A percentile compares a stretch with the other conserved stretches of the same genome.
Evolutionary conservation across 306 rosid species (phyloP).

Genomic region (Casuarina equisetifolia): DNA sequence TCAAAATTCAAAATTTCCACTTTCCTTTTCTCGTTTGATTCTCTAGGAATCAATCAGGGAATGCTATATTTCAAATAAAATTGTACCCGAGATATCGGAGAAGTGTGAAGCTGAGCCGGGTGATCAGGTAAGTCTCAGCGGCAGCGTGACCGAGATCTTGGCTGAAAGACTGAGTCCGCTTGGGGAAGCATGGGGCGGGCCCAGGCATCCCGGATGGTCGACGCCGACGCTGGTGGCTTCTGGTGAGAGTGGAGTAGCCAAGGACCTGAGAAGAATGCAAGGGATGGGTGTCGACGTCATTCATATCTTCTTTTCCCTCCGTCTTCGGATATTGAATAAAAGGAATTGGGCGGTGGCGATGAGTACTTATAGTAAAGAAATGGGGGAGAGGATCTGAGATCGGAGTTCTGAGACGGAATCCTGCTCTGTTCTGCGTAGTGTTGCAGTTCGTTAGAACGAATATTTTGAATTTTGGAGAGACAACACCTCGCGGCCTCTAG

Average conservation of each 20-base stretch:
- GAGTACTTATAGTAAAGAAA: background rate
- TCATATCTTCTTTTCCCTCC: background rate
- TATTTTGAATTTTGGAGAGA: background rate
- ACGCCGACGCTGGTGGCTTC: background rate
- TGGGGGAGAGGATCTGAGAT: background rate
- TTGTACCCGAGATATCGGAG: constrained; percentile 2
- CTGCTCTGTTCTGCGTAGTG: background rate
- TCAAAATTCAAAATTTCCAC: background rate
- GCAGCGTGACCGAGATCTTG: background rate
- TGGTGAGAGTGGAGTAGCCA: background rate
- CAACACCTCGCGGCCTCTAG: background rate
- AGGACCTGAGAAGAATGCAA: background rate
- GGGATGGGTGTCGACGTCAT: background rate
- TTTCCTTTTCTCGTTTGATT: background rate
- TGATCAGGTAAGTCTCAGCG: background rate
- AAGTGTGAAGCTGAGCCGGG: constrained; percentile 1
- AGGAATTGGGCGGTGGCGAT: background rate
- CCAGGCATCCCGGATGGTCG: background rate
- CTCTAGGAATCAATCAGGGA: background rate
- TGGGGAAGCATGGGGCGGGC: background rate
- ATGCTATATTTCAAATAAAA: background rate
- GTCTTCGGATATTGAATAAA: background rate
- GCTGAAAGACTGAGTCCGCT: background rate
- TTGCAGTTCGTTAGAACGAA: background rate
- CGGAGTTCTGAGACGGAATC: background rate